Conservation (phyloP, 306 rosid species). For the Vicia villosa region DNA sequence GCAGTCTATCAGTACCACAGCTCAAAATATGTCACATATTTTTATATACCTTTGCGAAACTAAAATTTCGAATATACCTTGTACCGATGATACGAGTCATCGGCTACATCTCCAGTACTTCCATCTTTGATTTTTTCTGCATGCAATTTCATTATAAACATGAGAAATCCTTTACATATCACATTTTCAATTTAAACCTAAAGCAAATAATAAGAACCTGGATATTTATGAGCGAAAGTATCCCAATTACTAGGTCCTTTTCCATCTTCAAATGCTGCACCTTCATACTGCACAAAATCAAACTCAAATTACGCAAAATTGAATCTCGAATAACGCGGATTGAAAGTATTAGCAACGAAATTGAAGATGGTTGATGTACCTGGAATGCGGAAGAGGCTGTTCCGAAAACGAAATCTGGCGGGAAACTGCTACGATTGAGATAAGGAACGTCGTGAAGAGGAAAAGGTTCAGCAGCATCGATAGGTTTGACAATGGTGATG, state of each 20-base stretch:
- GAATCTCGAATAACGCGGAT: background rate
- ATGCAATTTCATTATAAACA: slow-evolving; percentile 25
- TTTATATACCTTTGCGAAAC: background rate
- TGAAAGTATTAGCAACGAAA: background rate
- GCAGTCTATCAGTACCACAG: slow-evolving; percentile 30
- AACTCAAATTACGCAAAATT: slow-evolving; percentile 1
- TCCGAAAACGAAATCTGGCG: slow-evolving; percentile 39
- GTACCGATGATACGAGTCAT: slow-evolving; percentile 51
- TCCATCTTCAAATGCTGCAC: slow-evolving; percentile 53
- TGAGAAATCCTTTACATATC: slow-evolving; percentile 11
- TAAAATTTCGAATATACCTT: slow-evolving; percentile 36
- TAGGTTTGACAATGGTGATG: background rate
- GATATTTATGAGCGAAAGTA: slow-evolving; percentile 41
- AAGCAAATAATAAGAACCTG: slow-evolving; percentile 24
- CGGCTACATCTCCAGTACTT: slow-evolving; percentile 48
- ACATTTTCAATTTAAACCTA: background rate
- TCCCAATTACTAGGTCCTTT: slow-evolving; percentile 46
- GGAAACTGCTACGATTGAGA: slow-evolving; percentile 50
- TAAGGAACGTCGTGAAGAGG: background rate
- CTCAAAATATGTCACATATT: background rate
- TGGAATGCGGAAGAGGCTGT: slow-evolving; percentile 42
- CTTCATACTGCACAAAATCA: slow-evolving; percentile 45
- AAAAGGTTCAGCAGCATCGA: background rate
- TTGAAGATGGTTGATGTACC: background rate
- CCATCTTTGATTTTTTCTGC: slow-evolving; percentile 54